A percentile compares a stretch with the other conserved stretches of the same genome.
phyloP scores from a whole-genome alignment of 2,329 filamentous ascomycete genomes.

The Rasamsonia emersonii region DNA sequence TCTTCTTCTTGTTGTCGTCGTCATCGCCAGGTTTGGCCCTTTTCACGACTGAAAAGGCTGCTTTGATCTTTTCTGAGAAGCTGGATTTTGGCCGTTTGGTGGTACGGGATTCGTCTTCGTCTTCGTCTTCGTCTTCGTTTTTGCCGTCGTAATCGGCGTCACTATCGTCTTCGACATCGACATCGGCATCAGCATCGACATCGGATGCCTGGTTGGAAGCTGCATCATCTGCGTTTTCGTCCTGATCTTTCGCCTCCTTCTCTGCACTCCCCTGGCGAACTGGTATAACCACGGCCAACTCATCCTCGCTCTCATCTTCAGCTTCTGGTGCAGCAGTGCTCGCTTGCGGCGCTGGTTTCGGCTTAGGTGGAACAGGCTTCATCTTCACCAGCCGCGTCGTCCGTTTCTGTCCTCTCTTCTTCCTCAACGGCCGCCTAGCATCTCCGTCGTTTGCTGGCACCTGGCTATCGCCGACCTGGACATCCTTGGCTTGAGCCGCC shows the following conservation, averaged over 20 bases:
- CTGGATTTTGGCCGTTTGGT: conserved; percentile 17
- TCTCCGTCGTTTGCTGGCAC: conserved; percentile 6
- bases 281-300: conserved; percentile 11
- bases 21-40: conserved; percentile 4
- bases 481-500: conserved; percentile 5
- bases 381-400: conserved; percentile 38
- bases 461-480: conserved; percentile 32
- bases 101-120: conserved; percentile 1
- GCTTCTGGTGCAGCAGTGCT: conserved; percentile 13
- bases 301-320: conserved; percentile 18
- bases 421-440: conserved; percentile 20
- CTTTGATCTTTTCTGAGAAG: conserved; percentile 29
- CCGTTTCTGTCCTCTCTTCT: conserved; percentile 43
- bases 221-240: conserved; percentile 9
- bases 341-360: conserved; percentile 19
- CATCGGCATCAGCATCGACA: conserved; percentile 20
- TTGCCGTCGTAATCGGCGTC: background rate
- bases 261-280: conserved; percentile 9
- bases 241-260: conserved; percentile 8
- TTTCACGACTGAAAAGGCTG: conserved; percentile 20
- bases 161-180: conserved; percentile 10
- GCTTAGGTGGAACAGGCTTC: conserved; percentile 29
- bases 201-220: conserved; percentile 18
- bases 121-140: background rate
- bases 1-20: conserved; percentile 1